A percentile compares a stretch with the other conserved stretches of the same genome.
These are phyloP conservation scores for Euptelea pleiosperma DNA, from an alignment of 164 flowering plant species.

Conservation along the genomic window DNA sequence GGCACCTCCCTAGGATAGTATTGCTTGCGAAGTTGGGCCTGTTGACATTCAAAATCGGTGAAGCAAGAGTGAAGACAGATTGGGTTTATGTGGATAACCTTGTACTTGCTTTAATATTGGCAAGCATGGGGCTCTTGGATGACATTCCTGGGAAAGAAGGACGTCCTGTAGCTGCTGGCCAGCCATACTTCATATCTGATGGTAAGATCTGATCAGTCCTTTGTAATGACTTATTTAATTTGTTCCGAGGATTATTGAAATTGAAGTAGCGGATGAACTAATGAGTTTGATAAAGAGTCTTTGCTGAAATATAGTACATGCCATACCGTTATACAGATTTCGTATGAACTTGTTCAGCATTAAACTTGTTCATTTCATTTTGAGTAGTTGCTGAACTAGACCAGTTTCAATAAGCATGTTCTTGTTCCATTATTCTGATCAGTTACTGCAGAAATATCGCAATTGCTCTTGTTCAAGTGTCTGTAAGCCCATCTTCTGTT, in stretches of 20 bases:
- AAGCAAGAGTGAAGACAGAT: constrained; percentile 60
- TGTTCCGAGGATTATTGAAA: neutral
- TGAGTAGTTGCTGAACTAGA: too few species aligned
- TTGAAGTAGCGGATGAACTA: neutral
- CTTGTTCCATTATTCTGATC: too few species aligned
- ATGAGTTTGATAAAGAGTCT: too few species aligned
- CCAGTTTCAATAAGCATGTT: too few species aligned
- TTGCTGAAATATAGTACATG: too few species aligned
- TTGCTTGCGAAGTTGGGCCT: constrained; percentile 74
- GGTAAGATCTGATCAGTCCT: constrained; percentile 53
- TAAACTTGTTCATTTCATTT: too few species aligned
- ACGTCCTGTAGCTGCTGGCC: constrained; percentile 92
- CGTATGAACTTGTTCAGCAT: too few species aligned
- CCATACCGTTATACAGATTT: too few species aligned
- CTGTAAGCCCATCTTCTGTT: too few species aligned
- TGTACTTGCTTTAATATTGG: constrained; percentile 73
- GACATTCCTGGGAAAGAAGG: constrained; percentile 65
- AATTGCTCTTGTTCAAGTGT: too few species aligned
- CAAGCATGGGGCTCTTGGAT: constrained; percentile 96
- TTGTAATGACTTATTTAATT: neutral
- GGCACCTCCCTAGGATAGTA: constrained; percentile 81
- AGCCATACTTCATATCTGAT: constrained; percentile 87
- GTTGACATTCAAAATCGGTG: constrained; percentile 61
- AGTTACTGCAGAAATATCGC: too few species aligned
- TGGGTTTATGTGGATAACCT: constrained; percentile 96